Percentiles rank a stretch among this genome's conserved stretches.
Evolutionary conservation across 345 rosid species (phyloP).

Genomic region (Syzygium jambos): DNA sequence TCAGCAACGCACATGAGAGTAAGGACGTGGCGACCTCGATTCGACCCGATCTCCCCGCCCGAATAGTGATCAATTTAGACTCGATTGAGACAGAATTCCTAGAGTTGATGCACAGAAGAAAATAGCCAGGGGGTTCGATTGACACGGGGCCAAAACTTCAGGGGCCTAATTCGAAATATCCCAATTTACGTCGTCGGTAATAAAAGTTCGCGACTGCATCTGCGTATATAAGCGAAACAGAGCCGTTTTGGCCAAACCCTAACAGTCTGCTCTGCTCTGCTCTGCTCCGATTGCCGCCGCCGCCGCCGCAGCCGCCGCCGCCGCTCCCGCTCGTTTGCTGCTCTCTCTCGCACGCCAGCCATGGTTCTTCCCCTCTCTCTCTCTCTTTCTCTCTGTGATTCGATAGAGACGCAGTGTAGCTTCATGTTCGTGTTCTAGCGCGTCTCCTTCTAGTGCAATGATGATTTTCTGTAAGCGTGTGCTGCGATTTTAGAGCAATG

Average conservation of each 20-base stretch:
- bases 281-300: not conserved
- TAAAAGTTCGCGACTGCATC: not conserved
- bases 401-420: not conserved
- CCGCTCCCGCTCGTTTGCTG: not conserved
- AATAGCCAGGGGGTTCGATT: not conserved
- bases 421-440: not conserved
- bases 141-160: not conserved
- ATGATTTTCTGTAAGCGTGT: not conserved
- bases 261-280: not conserved
- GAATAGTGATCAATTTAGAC: not conserved
- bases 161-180: not conserved
- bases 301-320: no score
- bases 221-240: not conserved
- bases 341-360: not conserved
- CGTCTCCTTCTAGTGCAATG: not conserved
- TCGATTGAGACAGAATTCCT: not conserved
- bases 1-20: not conserved
- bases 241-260: not conserved
- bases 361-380: not conserved
- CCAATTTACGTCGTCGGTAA: not conserved
- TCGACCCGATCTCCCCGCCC: not conserved
- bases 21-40: not conserved
- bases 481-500: not conserved
- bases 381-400: not conserved
- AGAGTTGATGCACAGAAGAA: not conserved